Evolutionary conservation across 2,329 filamentous ascomycete species (phyloP).

Genomic region (Teratosphaeria epicoccoides): DNA sequence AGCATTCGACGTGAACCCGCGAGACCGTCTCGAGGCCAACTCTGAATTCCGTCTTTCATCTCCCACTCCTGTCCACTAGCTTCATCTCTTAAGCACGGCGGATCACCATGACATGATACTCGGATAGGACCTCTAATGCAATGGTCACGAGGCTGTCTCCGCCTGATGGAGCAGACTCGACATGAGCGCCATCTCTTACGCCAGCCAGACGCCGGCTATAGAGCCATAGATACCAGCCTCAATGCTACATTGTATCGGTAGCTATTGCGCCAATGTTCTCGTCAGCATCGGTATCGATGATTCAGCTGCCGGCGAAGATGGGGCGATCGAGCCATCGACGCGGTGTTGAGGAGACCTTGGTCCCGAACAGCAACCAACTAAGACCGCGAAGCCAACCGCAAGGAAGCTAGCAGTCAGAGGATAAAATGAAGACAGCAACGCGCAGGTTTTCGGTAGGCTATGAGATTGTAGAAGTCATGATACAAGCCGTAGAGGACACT

Average conservation of each 20-base stretch:
- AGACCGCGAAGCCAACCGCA: background rate
- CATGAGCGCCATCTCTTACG: constrained; percentile 24
- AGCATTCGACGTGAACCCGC: no score
- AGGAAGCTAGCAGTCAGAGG: background rate
- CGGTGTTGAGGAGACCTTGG: background rate
- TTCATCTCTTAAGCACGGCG: no score
- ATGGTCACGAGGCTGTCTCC: no score
- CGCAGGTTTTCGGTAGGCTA: background rate
- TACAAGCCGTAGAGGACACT: constrained; percentile 7
- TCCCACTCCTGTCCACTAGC: no score
- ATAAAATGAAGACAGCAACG: background rate
- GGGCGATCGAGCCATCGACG: constrained; percentile 7
- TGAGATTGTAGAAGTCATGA: background rate
- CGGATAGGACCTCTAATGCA: no score
- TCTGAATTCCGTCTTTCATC: no score
- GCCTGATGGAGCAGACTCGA: constrained; percentile 19
- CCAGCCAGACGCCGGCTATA: constrained; percentile 24
- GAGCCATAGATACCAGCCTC: constrained; percentile 19
- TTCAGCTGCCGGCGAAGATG: constrained; percentile 16
- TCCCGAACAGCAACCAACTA: background rate
- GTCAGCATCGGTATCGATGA: background rate
- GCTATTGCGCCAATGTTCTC: background rate
- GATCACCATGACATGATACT: no score
- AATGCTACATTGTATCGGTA: constrained; percentile 18
- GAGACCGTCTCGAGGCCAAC: no score